These are phyloP conservation scores for Puccinia polysora DNA, from an alignment of 1,284 basidiomycete genomes.

Conservation along the genomic window DNA sequence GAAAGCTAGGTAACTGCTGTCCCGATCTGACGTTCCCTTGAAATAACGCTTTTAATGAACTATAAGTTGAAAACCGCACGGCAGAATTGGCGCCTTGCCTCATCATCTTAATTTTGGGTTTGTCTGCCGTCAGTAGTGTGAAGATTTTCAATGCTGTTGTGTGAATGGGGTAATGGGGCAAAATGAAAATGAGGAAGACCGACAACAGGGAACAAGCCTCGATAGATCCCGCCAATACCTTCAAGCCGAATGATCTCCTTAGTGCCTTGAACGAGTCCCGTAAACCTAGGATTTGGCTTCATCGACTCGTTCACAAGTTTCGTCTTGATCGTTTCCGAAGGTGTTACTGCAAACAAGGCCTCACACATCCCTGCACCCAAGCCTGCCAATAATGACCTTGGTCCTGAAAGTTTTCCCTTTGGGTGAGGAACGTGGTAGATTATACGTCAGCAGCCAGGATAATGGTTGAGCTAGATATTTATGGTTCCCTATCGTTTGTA, in stretches of 20 bases:
- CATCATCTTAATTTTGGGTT: conserved; percentile 66
- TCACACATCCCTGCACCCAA: conserved; percentile 92
- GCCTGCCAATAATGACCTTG: conserved; percentile 78
- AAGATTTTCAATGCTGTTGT: background rate
- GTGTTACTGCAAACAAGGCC: conserved; percentile 90
- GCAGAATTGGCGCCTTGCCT: conserved; percentile 96
- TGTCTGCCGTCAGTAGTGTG: background rate
- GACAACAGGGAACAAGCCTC: conserved; percentile 89
- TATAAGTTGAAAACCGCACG: conserved; percentile 92
- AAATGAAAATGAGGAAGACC: conserved; percentile 52
- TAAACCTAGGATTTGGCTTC: conserved; percentile 73
- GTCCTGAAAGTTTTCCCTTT: conserved; percentile 82
- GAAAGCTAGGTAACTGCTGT: conserved; percentile 73
- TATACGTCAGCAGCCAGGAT: too few relatives aligned
- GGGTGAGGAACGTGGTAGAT: conserved; percentile 23
- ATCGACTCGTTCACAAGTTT: conserved; percentile 95
- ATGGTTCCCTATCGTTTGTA: too few relatives aligned
- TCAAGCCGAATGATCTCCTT: conserved; percentile 75
- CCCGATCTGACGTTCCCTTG: conserved; percentile 78
- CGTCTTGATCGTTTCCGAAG: conserved; percentile 98
- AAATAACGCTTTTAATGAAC: conserved; percentile 76
- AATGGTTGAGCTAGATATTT: too few relatives aligned
- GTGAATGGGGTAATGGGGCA: background rate
- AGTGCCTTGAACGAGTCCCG: conserved; percentile 83
- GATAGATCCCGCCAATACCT: conserved; percentile 72